A percentile compares a stretch with the other conserved stretches of the same genome.
Evolutionary conservation across 495 filamentous ascomycete genomes (phyloP).

Genomic region (Polyplosphaeria fusca): DNA sequence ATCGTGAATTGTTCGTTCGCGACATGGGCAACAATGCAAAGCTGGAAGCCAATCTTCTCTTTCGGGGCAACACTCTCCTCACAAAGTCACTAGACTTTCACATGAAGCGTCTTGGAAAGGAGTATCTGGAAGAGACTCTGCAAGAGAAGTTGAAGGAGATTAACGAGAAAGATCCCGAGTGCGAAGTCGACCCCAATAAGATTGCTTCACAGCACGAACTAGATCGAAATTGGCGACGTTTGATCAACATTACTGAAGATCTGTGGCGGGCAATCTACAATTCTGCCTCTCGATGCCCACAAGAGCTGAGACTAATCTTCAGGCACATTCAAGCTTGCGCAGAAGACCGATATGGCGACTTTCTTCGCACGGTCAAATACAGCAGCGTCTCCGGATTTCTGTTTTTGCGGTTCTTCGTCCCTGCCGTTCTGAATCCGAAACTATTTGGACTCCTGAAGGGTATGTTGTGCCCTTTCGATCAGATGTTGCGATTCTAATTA

Average conservation of each 20-base stretch:
- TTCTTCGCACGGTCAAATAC: constrained; percentile 86
- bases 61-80: constrained; percentile 89
- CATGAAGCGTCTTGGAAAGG: constrained; percentile 90
- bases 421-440: constrained; percentile 93
- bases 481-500: background rate
- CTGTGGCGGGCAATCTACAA: constrained; percentile 80
- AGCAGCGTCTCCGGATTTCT: constrained; percentile 96
- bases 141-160: constrained; percentile 82
- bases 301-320: constrained; percentile 82
- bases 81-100: constrained; percentile 93
- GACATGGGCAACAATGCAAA: constrained; percentile 60
- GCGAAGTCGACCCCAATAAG: constrained; percentile 87
- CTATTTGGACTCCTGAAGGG: constrained; percentile 88
- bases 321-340: constrained; percentile 91
- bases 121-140: constrained; percentile 87
- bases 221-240: constrained; percentile 75
- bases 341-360: constrained; percentile 96
- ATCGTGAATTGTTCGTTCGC: constrained; percentile 60
- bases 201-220: constrained; percentile 70
- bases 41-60: constrained; percentile 88
- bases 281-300: constrained; percentile 70
- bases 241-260: constrained; percentile 72
- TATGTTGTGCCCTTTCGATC: constrained; percentile 38
- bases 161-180: constrained; percentile 82
- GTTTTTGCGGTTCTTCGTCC: constrained; percentile 94